Evolutionary conservation across 805 yeast species (phyloP).

Genomic region (Brettanomyces naardenensis): DNA sequence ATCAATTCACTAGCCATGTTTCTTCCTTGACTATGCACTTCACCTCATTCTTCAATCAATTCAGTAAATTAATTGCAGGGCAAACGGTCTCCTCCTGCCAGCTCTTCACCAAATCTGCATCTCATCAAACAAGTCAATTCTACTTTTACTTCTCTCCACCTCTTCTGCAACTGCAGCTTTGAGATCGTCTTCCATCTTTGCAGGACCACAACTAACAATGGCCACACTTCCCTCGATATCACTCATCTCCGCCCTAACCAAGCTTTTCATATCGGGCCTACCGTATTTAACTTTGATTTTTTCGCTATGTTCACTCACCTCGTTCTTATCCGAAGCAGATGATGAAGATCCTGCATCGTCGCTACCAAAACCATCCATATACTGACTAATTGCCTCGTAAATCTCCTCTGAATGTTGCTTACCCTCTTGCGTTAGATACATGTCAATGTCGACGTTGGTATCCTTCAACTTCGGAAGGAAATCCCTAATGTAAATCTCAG

Average conservation of each 20-base stretch:
- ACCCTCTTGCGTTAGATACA: conserved; percentile 27
- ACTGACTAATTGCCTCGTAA: background rate
- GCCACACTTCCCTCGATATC: conserved; percentile 26
- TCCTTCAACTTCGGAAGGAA: conserved; percentile 21
- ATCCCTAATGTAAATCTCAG: conserved; percentile 38
- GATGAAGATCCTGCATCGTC: background rate
- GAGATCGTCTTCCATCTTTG: conserved; percentile 39
- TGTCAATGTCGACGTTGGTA: conserved; percentile 20
- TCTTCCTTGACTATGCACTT: no score
- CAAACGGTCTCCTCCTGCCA: no score
- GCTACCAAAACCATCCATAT: background rate
- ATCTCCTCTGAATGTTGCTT: conserved; percentile 3
- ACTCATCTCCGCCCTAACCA: background rate
- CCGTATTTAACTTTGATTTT: conserved; percentile 3
- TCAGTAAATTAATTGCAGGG: no score
- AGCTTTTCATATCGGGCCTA: conserved; percentile 3
- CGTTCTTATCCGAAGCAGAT: background rate
- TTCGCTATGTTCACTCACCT: background rate
- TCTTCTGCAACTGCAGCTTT: conserved; percentile 39
- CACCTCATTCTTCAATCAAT: no score
- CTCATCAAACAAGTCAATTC: conserved; percentile 69
- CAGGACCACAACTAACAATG: conserved; percentile 40
- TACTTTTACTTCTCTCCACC: conserved; percentile 31
- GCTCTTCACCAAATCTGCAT: conserved; percentile 62
- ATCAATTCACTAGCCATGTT: no score